Base-by-base conservation (phyloP, 2,329 filamentous ascomycete species). In the Colletotrichum sansevieriae region DNA sequence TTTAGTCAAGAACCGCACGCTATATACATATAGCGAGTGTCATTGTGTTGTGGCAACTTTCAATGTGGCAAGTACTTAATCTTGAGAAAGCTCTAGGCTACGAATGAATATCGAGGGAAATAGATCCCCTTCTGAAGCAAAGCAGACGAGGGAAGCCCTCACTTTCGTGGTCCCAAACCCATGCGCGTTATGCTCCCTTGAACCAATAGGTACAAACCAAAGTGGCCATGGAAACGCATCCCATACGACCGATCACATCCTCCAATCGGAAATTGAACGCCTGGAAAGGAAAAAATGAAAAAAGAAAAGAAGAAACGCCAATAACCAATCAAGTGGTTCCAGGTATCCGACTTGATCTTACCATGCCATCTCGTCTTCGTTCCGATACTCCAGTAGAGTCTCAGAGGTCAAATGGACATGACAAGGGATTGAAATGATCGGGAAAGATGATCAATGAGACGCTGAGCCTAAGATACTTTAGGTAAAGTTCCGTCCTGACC, bases 1-100 rank as follows among this genome's bases (percentile, higher is more conserved):
- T 69, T 69, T 25, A 11, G 25, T 61, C 43, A 44, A 47, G 25
- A 69, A 49, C 43, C 41, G 47, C 55, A 61, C 20, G 56, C 29
- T 51, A 35, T 37, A 54, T 35, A 52, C 41, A 39, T 4, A 39
- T 29, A 9, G 29, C 43, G 46, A 22, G 15, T 33, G 44, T 55
- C 13, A 46, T 61, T 61, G 56, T 55, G 41, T 54, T 33, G 41
- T 56, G 62, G 37, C 49, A 66, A 20, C 55, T 54, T 54, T 37
- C 1, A 39, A 12, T 3, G 11, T 39, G 37, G 37, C 37, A 39
- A 39, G 11, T 57, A n/a, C 55, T 66, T 47, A 57, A 59, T 66
- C 7, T 66, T 58, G 10, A 41, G 49, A 22, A 51, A 65, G 35
- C 29, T 41, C 15, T 29, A 55, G 11, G 56, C 55, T 55, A 61